Percentiles rank a stretch among this genome's conserved stretches.
These are phyloP conservation scores for Nakazawaea laoshanensis DNA, from an alignment of 805 yeast genomes.

Conservation along the genomic window DNA sequence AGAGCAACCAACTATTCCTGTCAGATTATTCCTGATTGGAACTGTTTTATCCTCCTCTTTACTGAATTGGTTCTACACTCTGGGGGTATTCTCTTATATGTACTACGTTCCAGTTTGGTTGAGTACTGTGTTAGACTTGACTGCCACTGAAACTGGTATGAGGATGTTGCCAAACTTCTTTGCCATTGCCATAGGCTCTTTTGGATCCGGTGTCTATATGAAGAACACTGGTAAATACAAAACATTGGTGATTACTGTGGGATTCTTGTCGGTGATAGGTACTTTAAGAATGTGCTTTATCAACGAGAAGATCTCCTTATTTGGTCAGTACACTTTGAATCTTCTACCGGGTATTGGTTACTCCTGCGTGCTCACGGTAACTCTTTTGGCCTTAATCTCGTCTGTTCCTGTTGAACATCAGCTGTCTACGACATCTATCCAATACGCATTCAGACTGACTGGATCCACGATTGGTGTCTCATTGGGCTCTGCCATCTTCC, in stretches of 20 bases:
- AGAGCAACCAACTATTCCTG: constrained; percentile 60
- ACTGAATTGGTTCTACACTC: constrained; percentile 62
- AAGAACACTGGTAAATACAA: constrained; percentile 56
- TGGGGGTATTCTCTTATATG: constrained; percentile 54
- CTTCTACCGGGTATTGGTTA: constrained; percentile 47
- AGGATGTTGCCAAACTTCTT: constrained; percentile 51
- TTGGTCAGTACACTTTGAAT: constrained; percentile 35
- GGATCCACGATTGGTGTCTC: constrained; percentile 84
- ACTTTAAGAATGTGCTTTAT: constrained; percentile 22
- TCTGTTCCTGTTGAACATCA: constrained; percentile 60
- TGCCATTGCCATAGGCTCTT: constrained; percentile 57
- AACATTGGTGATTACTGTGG: constrained; percentile 29
- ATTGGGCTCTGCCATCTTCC: constrained; percentile 59
- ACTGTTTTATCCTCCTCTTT: constrained; percentile 60
- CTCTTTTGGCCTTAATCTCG: constrained; percentile 62
- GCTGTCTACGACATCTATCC: constrained; percentile 78
- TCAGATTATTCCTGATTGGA: constrained; percentile 44
- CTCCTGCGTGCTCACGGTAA: constrained; percentile 53
- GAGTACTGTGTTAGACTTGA: constrained; percentile 40
- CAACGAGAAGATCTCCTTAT: constrained; percentile 17
- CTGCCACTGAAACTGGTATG: constrained; percentile 50
- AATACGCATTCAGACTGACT: constrained; percentile 76
- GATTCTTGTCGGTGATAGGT: constrained; percentile 37
- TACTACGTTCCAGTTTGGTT: constrained; percentile 68
- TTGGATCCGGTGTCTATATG: constrained; percentile 60